These are phyloP conservation scores for Amauroascus niger DNA, from an alignment of 2,329 filamentous ascomycete species.

Conservation along the genomic window DNA sequence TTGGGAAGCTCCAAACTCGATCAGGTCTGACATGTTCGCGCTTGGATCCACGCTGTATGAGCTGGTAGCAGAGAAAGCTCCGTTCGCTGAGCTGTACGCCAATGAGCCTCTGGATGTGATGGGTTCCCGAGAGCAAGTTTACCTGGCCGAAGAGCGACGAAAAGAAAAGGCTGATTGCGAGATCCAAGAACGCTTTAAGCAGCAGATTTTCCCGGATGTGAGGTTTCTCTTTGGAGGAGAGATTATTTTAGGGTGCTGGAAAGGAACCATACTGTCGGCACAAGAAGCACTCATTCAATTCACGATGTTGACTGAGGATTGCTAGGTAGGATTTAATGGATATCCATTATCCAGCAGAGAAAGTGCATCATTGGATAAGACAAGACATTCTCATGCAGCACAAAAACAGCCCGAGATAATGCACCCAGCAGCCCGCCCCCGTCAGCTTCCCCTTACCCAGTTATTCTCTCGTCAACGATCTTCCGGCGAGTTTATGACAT, in stretches of 20 bases:
- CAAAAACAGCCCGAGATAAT: no score
- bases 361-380: no score
- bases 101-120: neutral
- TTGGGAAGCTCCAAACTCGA: constrained; percentile 14
- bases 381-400: no score
- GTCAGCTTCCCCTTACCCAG: no score
- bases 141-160: neutral
- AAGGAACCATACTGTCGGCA: neutral
- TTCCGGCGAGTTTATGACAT: no score
- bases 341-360: neutral
- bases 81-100: neutral
- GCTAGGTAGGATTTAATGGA: neutral
- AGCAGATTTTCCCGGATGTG: neutral
- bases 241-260: neutral
- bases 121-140: neutral
- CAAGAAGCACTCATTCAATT: neutral
- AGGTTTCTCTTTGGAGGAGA: neutral
- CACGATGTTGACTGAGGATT: neutral
- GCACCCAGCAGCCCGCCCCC: no score
- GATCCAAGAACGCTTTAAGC: neutral
- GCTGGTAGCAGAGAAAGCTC: neutral
- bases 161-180: neutral
- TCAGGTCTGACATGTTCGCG: constrained; percentile 18
- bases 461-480: no score
- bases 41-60: constrained; percentile 18